A percentile compares a stretch with the other conserved stretches of the same genome.
Evolutionary conservation across 208 protist species (phyloP).

Genomic region (Willaertia magna): DNA sequence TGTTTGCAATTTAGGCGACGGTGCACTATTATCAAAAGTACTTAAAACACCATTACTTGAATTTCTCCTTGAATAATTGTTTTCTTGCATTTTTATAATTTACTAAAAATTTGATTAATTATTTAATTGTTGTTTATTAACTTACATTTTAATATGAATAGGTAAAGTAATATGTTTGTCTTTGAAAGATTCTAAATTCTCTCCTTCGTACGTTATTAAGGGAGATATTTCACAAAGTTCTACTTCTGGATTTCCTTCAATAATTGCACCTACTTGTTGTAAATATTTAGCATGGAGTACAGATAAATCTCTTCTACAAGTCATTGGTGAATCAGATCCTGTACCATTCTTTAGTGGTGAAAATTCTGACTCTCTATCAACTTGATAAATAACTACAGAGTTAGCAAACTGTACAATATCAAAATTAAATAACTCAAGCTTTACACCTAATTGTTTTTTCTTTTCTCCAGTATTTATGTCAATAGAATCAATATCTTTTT

Average conservation of each 20-base stretch:
- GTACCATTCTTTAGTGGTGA: constrained; percentile 88
- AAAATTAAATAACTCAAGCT: constrained; percentile 96
- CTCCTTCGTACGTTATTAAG: constrained; percentile 69
- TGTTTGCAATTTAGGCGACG: too few species aligned
- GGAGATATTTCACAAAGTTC: constrained; percentile 69
- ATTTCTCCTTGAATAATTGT: too few species aligned
- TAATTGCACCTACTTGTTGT: constrained; percentile 17
- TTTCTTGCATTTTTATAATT: too few species aligned
- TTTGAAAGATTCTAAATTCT: constrained; percentile 41
- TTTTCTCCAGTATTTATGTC: constrained; percentile 35
- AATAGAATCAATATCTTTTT: constrained; percentile 77
- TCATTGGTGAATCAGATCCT: constrained; percentile 58
- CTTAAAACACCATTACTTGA: too few species aligned
- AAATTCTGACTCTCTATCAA: constrained; percentile 75
- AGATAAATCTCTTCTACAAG: constrained; percentile 50
- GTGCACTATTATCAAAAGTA: too few species aligned
- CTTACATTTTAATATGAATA: too few species aligned
- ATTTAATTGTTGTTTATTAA: too few species aligned
- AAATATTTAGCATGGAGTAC: constrained; percentile 55
- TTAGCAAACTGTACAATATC: constrained; percentile 74
- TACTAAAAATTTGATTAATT: too few species aligned
- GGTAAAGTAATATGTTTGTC: neutral
- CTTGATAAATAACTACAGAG: constrained; percentile 52
- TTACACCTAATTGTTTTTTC: constrained; percentile 47
- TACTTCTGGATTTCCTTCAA: neutral